Conservation (phyloP, 1,284 basidiomycete genomes). For the Phylloporus sp. region DNA sequence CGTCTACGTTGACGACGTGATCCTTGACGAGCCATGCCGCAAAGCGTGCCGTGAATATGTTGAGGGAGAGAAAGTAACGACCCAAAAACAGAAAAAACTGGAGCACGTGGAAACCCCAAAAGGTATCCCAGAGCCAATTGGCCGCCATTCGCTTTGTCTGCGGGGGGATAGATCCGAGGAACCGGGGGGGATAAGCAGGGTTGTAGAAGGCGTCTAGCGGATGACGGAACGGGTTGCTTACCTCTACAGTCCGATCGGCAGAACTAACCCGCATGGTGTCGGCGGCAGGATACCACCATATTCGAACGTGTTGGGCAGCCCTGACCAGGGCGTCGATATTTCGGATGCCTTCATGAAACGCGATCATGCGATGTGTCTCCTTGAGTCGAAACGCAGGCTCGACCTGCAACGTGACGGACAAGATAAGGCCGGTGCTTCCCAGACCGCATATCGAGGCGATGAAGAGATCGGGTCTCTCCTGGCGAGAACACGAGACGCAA, state of each 20-base stretch:
- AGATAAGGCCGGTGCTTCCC: slow-evolving; percentile 91
- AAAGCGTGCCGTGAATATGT: slow-evolving; percentile 57
- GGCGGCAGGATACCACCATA: slow-evolving; percentile 95
- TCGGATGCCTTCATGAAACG: slow-evolving; percentile 67
- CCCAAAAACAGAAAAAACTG: slow-evolving; percentile 82
- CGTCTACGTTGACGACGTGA: slow-evolving; percentile 62
- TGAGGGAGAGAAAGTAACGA: slow-evolving; percentile 58
- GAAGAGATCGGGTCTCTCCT: slow-evolving; percentile 79
- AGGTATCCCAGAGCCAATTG: slow-evolving; percentile 71
- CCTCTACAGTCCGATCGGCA: slow-evolving; percentile 79
- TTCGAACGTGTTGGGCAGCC: slow-evolving; percentile 84
- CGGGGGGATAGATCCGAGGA: slow-evolving; percentile 10
- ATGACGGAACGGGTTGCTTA: slow-evolving; percentile 42
- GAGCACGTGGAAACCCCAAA: slow-evolving; percentile 76
- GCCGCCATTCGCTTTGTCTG: slow-evolving; percentile 54
- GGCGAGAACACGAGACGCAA: slow-evolving; percentile 68
- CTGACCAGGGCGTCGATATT: slow-evolving; percentile 60
- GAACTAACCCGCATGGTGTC: slow-evolving; percentile 76
- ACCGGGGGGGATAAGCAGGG: slow-evolving; percentile 4
- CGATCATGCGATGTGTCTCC: slow-evolving; percentile 72
- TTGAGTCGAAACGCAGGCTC: slow-evolving; percentile 85
- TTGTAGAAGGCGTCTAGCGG: slow-evolving; percentile 10
- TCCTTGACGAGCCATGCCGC: slow-evolving; percentile 63
- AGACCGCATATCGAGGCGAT: slow-evolving; percentile 92
- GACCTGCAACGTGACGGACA: slow-evolving; percentile 79